A percentile compares a stretch with the other conserved stretches of the same genome.
Conservation (phyloP, 805 yeast species). For the Brettanomyces nanus region DNA sequence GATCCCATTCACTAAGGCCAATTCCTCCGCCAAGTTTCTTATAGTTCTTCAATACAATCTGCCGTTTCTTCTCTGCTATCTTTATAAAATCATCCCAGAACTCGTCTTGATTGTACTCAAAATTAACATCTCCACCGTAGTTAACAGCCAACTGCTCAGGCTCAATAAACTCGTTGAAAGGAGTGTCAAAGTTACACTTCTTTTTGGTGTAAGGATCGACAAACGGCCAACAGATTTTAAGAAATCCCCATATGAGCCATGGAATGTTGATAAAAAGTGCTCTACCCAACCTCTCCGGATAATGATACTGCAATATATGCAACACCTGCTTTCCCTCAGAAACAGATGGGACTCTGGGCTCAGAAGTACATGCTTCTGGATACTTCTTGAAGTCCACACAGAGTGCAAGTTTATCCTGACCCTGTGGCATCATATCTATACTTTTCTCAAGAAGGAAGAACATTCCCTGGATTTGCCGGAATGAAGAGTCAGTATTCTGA, state of each 20-base stretch:
- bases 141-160: conserved; percentile 67
- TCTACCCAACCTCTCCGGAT: conserved; percentile 92
- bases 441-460: conserved; percentile 90
- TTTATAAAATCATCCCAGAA: conserved; percentile 74
- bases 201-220: conserved; percentile 94
- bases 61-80: conserved; percentile 50
- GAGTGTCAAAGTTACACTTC: conserved; percentile 86
- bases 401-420: conserved; percentile 88
- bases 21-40: conserved; percentile 60
- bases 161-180: conserved; percentile 78
- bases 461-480: conserved; percentile 86
- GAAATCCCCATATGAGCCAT: conserved; percentile 88
- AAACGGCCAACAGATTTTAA: conserved; percentile 89
- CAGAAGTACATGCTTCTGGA: conserved; percentile 34
- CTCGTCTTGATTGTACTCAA: conserved; percentile 68
- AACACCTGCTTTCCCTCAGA: conserved; percentile 84
- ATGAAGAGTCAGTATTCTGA: conserved; percentile 89
- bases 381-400: conserved; percentile 88
- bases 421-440: conserved; percentile 90
- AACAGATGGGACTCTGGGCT: conserved; percentile 60
- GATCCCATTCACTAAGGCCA: conserved; percentile 77
- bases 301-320: conserved; percentile 89
- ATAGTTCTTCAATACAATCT: conserved; percentile 57
- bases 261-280: conserved; percentile 91
- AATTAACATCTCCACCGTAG: conserved; percentile 81